A percentile compares a stretch with the other conserved stretches of the same genome.
Conservation (phyloP, 495 filamentous ascomycete species). For the Penicillium pulvis region DNA sequence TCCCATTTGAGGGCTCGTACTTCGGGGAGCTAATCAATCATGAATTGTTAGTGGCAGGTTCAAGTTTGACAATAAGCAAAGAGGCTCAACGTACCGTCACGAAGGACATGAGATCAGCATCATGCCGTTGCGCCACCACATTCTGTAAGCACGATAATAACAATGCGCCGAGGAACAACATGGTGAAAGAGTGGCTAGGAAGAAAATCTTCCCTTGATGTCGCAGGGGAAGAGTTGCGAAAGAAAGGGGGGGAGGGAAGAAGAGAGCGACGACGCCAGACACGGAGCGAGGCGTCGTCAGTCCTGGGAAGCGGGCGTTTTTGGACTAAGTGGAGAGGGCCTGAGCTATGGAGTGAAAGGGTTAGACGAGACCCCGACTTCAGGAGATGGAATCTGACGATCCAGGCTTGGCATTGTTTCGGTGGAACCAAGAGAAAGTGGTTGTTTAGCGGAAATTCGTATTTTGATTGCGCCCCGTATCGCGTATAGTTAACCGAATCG, state of each 20-base stretch:
- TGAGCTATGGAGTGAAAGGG: constrained; percentile 16
- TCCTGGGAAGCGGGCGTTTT: constrained; percentile 23
- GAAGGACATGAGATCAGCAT: constrained; percentile 44
- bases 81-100: constrained; percentile 32
- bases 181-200: constrained; percentile 39
- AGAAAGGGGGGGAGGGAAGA: constrained; percentile 20
- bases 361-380: constrained; percentile 8
- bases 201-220: constrained; percentile 25
- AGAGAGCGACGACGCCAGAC: constrained; percentile 21
- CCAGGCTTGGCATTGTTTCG: constrained; percentile 37
- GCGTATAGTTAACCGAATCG: constrained; percentile 7
- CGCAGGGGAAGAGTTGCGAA: constrained; percentile 5
- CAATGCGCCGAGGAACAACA: constrained; percentile 32
- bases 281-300: constrained; percentile 1
- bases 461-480: not conserved
- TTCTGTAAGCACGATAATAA: constrained; percentile 31
- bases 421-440: constrained; percentile 22
- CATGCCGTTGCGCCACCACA: constrained; percentile 31
- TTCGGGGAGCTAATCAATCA: constrained; percentile 29
- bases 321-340: constrained; percentile 18
- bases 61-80: not conserved
- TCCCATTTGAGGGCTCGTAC: constrained; percentile 37
- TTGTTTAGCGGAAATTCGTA: not conserved
- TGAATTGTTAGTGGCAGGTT: not conserved
- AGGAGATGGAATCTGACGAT: constrained; percentile 33